A percentile compares a stretch with the other conserved stretches of the same genome.
Evolutionary conservation across 495 filamentous ascomycete genomes (phyloP).

Genomic region (Wilcoxina mikolae): DNA sequence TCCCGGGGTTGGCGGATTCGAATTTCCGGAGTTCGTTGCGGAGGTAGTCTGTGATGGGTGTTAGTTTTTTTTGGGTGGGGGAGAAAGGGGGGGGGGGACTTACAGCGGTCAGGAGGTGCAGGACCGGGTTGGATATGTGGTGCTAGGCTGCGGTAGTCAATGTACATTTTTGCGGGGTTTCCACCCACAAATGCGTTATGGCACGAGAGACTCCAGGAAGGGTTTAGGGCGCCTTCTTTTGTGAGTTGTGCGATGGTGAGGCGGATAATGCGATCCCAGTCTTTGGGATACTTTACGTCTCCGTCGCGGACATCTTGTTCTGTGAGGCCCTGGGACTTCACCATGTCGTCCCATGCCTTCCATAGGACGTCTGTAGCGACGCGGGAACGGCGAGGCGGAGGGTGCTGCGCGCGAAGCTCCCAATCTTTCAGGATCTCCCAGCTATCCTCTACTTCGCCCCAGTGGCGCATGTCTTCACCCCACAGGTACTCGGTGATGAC

Average conservation of each 20-base stretch:
- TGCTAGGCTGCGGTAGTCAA: conserved; percentile 11
- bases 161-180: conserved; percentile 10
- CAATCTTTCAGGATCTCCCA: neutral
- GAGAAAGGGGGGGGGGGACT: too few relatives aligned
- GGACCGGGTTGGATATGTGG: conserved; percentile 9
- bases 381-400: neutral
- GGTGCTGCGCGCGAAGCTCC: neutral
- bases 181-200: conserved; percentile 9
- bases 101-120: conserved; percentile 3
- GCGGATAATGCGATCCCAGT: neutral
- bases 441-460: neutral
- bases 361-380: neutral
- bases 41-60: conserved; percentile 13
- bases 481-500: neutral
- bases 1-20: conserved; percentile 6
- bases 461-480: neutral
- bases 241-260: neutral
- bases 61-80: too few relatives aligned
- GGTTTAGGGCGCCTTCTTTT: conserved; percentile 6
- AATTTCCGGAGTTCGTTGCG: conserved; percentile 12
- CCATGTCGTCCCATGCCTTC: neutral
- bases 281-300: neutral
- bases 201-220: conserved; percentile 11
- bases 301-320: neutral
- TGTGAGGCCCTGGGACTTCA: neutral